phyloP scores from a whole-genome alignment of 805 yeast species.

The Ogataea salicorniae region DNA sequence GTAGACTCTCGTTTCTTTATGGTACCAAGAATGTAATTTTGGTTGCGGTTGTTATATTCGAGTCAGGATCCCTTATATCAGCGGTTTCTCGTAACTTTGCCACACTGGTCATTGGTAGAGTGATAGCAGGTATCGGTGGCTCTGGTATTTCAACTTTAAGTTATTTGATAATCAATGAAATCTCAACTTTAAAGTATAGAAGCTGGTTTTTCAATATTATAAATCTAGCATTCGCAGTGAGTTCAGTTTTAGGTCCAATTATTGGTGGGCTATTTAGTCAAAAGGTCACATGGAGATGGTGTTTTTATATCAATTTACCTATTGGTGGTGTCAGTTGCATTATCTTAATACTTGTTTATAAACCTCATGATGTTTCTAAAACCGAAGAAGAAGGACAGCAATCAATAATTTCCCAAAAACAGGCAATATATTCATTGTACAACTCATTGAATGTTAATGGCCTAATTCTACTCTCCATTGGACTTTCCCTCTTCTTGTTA shows the following conservation, averaged over 20 bases:
- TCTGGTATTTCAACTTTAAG: constrained; percentile 63
- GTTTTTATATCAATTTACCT: constrained; percentile 67
- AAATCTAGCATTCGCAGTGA: constrained; percentile 43
- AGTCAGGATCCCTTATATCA: constrained; percentile 55
- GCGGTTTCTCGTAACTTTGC: constrained; percentile 52
- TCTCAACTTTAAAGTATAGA: constrained; percentile 39
- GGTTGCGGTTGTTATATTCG: constrained; percentile 47
- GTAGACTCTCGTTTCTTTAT: constrained; percentile 47
- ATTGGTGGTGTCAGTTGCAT: constrained; percentile 55
- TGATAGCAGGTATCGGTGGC: constrained; percentile 69
- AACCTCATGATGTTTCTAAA: background rate
- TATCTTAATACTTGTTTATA: constrained; percentile 26
- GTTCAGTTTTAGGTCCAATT: constrained; percentile 57
- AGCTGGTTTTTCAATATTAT: constrained; percentile 36
- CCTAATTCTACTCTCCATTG: constrained; percentile 38
- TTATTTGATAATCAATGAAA: constrained; percentile 52
- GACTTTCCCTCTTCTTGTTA: constrained; percentile 42
- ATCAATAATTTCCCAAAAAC: background rate
- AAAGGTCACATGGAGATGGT: constrained; percentile 68
- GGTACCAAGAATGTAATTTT: constrained; percentile 50
- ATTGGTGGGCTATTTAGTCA: constrained; percentile 55
- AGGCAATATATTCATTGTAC: background rate
- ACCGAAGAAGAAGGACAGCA: background rate
- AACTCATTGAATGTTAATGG: constrained; percentile 12
- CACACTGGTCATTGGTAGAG: constrained; percentile 65